A percentile compares a stretch with the other conserved stretches of the same genome.
Conservation (phyloP, 192 early-diverging fungal genomes). For the Coemansia aciculifera region DNA sequence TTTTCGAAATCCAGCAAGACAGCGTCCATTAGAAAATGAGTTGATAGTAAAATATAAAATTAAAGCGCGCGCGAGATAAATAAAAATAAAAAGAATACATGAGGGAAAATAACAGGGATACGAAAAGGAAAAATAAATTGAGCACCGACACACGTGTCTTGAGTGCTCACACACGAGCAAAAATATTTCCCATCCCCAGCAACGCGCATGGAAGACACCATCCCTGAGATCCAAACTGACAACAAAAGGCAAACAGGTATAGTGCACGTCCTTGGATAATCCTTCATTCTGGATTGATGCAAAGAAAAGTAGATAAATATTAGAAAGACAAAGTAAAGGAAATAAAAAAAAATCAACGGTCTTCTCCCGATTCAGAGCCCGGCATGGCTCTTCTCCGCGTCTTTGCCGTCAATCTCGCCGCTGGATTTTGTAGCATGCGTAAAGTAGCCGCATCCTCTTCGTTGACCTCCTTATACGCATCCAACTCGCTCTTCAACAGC, state of each 20-base stretch:
- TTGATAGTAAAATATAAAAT: background rate
- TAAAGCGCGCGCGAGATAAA: slow-evolving; percentile 7
- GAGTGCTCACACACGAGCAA: background rate
- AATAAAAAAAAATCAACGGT: slow-evolving; percentile 13
- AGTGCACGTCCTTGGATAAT: background rate
- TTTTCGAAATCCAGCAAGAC: slow-evolving; percentile 52
- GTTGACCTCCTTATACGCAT: slow-evolving; percentile 49
- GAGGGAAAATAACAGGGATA: background rate
- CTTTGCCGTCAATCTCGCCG: background rate
- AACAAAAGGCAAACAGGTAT: background rate
- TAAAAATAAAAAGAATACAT: slow-evolving; percentile 5
- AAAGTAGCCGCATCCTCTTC: slow-evolving; percentile 29
- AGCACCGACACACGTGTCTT: background rate
- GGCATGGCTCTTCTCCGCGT: background rate
- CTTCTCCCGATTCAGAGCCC: slow-evolving; percentile 11
- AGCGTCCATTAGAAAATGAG: slow-evolving; percentile 9
- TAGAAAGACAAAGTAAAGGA: slow-evolving; percentile 8
- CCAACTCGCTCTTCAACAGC: slow-evolving; percentile 43
- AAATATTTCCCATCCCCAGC: background rate
- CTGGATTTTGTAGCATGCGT: slow-evolving; percentile 13
- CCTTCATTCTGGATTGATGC: background rate
- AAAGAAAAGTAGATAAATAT: slow-evolving; percentile 3
- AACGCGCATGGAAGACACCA: slow-evolving; percentile 3
- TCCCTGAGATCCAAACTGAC: background rate
- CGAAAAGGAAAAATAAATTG: background rate